Percentiles rank a stretch among this genome's conserved stretches.
These are phyloP conservation scores for Sungouiozyma ichnusensis DNA, from an alignment of 805 yeast genomes.

Conservation along the genomic window DNA sequence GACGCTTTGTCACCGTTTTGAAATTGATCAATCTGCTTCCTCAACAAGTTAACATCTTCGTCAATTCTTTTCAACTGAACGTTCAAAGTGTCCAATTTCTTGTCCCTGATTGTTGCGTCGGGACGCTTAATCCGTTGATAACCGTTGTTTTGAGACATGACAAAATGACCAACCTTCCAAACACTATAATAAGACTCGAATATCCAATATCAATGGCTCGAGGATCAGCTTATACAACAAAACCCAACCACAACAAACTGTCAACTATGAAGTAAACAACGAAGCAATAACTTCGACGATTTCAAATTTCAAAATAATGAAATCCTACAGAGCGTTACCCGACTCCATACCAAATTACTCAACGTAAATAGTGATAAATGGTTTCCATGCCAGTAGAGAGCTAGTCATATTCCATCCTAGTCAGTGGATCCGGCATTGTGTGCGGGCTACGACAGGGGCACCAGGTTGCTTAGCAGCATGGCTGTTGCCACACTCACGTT, in stretches of 20 bases:
- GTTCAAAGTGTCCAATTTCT: constrained; percentile 42
- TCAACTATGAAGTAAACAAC: neutral
- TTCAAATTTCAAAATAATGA: neutral
- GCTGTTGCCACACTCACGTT: constrained; percentile 90
- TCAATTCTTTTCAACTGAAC: constrained; percentile 57
- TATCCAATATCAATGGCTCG: no score
- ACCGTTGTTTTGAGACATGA: constrained; percentile 7
- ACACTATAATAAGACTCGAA: no score
- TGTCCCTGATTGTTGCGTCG: constrained; percentile 55
- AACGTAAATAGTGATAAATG: neutral
- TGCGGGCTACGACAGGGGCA: constrained; percentile 5
- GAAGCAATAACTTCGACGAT: neutral
- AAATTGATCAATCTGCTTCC: constrained; percentile 42
- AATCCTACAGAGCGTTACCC: neutral
- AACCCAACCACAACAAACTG: neutral
- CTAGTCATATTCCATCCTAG: no score
- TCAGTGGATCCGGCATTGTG: no score
- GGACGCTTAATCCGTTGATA: constrained; percentile 50
- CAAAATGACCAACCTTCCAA: no score
- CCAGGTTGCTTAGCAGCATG: constrained; percentile 36
- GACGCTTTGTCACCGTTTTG: constrained; percentile 39
- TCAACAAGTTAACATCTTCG: constrained; percentile 39
- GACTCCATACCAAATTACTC: no score
- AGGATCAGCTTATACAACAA: no score
- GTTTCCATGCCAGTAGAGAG: neutral